These are phyloP conservation scores for Hypoxylon crocopeplum DNA, from an alignment of 495 filamentous ascomycete genomes.

Conservation along the genomic window DNA sequence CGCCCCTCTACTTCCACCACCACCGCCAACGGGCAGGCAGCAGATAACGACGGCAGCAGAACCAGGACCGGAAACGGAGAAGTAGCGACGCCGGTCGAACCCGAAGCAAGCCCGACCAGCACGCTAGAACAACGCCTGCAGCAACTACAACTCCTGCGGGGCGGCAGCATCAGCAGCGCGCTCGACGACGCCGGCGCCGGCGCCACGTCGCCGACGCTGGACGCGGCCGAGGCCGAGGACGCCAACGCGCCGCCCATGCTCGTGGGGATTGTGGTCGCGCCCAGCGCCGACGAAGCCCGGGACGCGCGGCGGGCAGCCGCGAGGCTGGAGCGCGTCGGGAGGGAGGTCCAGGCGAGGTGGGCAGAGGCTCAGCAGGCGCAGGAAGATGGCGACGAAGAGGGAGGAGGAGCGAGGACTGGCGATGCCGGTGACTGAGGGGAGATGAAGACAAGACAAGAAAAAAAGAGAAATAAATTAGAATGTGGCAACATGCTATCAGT, in stretches of 20 bases:
- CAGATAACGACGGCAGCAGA: neutral
- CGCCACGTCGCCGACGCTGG: neutral
- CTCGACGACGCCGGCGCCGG: conserved; percentile 1
- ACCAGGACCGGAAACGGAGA: neutral
- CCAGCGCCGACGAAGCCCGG: conserved; percentile 31
- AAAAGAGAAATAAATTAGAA: neutral
- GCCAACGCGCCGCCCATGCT: conserved; percentile 40
- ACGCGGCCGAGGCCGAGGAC: conserved; percentile 17
- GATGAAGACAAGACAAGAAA: neutral
- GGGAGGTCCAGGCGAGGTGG: conserved; percentile 45
- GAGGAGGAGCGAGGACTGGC: neutral
- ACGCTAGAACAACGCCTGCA: conserved; percentile 18
- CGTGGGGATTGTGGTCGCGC: conserved; percentile 43
- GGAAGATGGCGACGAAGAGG: neutral
- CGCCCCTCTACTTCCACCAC: neutral
- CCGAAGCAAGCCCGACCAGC: conserved; percentile 1
- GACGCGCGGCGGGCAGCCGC: conserved; percentile 44
- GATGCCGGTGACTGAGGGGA: conserved; percentile 23
- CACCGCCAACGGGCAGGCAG: conserved; percentile 2
- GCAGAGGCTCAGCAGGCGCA: conserved; percentile 16
- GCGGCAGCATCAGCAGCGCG: neutral
- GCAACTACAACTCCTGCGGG: conserved; percentile 21
- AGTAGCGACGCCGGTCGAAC: neutral
- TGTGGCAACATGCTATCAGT: neutral
- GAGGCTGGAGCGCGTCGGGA: conserved; percentile 44